A percentile compares a stretch with the other conserved stretches of the same genome.
phyloP scores from a whole-genome alignment of 2,329 filamentous ascomycete genomes.

The Penicillium sp. region DNA sequence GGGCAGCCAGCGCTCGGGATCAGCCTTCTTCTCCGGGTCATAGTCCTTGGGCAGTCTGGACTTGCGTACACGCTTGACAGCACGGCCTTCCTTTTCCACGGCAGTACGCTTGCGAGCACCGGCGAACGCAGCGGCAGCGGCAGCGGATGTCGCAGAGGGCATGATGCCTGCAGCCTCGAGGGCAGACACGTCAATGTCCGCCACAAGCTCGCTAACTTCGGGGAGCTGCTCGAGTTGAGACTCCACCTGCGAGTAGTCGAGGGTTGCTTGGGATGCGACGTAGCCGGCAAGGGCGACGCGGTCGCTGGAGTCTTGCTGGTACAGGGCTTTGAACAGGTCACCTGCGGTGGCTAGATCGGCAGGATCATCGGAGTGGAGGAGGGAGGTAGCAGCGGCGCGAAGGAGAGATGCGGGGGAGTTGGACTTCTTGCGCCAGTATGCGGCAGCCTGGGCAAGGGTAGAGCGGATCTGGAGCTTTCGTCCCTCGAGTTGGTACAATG shows the following conservation, averaged over 20 bases:
- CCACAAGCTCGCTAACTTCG: constrained; percentile 48
- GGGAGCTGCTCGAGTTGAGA: constrained; percentile 48
- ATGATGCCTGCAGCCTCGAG: constrained; percentile 54
- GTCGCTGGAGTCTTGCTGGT: constrained; percentile 68
- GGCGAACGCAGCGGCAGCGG: constrained; percentile 41
- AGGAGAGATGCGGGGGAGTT: constrained; percentile 70
- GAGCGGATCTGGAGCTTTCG: constrained; percentile 73
- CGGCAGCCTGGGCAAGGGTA: constrained; percentile 78
- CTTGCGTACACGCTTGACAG: constrained; percentile 53
- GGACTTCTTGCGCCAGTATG: constrained; percentile 75
- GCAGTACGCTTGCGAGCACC: constrained; percentile 50
- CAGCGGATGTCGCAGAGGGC: constrained; percentile 41
- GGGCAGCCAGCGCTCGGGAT: constrained; percentile 92
- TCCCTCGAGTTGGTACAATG: constrained; percentile 77
- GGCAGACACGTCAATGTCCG: constrained; percentile 50
- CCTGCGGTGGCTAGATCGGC: constrained; percentile 74
- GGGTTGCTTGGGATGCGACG: constrained; percentile 77
- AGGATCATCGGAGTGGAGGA: constrained; percentile 74
- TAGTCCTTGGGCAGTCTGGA: constrained; percentile 56
- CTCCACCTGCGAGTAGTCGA: constrained; percentile 45
- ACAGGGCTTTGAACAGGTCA: constrained; percentile 77
- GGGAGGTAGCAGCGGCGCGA: constrained; percentile 79
- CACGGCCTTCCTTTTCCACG: constrained; percentile 38
- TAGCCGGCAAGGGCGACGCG: constrained; percentile 77
- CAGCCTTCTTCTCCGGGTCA: constrained; percentile 77